Conservation (phyloP, 176 grass and related monocot species). For the Ampelocalamus luodianensis region DNA sequence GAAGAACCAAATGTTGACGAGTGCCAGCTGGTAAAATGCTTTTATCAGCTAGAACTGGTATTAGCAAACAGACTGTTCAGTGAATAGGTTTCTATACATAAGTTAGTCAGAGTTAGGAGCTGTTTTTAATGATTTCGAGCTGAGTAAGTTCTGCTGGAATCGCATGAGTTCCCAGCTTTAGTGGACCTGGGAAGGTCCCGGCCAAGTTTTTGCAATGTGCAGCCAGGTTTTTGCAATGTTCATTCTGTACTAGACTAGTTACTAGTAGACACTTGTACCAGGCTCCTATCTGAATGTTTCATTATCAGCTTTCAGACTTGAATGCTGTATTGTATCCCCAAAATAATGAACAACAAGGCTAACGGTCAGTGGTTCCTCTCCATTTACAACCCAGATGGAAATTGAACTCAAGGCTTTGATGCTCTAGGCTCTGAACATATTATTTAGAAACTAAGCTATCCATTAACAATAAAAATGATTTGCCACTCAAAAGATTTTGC, state of each 20-base stretch:
- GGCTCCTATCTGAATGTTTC: neutral
- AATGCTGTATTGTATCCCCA: neutral
- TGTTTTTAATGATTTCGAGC: neutral
- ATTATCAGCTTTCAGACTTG: neutral
- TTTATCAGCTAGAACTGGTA: neutral
- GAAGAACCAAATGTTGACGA: neutral
- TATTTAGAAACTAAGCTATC: neutral
- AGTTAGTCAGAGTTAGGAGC: neutral
- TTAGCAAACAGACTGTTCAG: neutral
- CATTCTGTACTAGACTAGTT: neutral
- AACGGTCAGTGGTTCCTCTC: neutral
- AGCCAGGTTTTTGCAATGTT: neutral
- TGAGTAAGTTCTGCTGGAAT: neutral
- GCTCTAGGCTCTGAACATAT: neutral
- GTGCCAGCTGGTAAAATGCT: slow-evolving; percentile 1
- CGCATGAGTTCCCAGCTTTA: neutral
- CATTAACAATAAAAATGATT: neutral
- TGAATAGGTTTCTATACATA: neutral
- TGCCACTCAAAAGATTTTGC: too few species aligned
- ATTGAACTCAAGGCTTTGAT: neutral
- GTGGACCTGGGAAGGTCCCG: neutral
- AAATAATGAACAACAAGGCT: neutral
- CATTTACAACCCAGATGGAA: neutral
- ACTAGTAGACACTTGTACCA: neutral
- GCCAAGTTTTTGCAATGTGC: neutral